These are phyloP conservation scores for Tetrapisispora pingtungensis DNA, from an alignment of 805 yeast genomes.

Conservation along the genomic window DNA sequence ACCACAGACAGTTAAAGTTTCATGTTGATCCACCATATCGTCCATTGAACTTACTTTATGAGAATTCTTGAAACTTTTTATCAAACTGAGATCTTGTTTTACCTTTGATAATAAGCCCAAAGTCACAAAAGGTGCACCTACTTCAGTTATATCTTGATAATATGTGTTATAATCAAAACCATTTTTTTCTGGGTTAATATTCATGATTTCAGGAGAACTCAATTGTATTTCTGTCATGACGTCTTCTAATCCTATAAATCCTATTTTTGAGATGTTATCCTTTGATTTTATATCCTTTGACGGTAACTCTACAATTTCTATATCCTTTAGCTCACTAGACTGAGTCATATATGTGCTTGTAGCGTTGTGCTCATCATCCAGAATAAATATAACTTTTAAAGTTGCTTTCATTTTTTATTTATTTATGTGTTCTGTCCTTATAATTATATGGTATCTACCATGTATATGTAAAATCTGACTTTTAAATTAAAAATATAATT, in stretches of 20 bases:
- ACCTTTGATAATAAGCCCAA: slow-evolving; percentile 27
- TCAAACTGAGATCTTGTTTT: slow-evolving; percentile 10
- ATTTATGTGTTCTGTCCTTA: no score
- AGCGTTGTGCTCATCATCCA: slow-evolving; percentile 21
- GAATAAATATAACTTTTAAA: slow-evolving; percentile 12
- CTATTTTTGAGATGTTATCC: slow-evolving; percentile 13
- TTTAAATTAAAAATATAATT: no score
- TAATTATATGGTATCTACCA: no score
- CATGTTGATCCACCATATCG: neutral
- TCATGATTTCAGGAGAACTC: slow-evolving; percentile 28
- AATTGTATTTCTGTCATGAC: slow-evolving; percentile 22
- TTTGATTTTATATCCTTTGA: slow-evolving; percentile 8
- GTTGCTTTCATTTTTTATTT: neutral
- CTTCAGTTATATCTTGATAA: slow-evolving; percentile 26
- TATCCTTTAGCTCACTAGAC: slow-evolving; percentile 15
- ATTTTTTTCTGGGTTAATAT: slow-evolving; percentile 6
- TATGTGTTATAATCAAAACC: slow-evolving; percentile 26
- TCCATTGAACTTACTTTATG: neutral
- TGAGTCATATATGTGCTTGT: slow-evolving; percentile 24
- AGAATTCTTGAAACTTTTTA: slow-evolving; percentile 5
- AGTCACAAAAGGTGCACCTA: slow-evolving; percentile 29
- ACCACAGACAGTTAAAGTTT: neutral
- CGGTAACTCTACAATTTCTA: slow-evolving; percentile 12
- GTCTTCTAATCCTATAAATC: slow-evolving; percentile 18
- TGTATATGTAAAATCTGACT: no score